Evolutionary conservation across 331 rosid species (phyloP), one percentile per base, ranked within the genome.

Genomic region (Malus hybrid): DNA sequence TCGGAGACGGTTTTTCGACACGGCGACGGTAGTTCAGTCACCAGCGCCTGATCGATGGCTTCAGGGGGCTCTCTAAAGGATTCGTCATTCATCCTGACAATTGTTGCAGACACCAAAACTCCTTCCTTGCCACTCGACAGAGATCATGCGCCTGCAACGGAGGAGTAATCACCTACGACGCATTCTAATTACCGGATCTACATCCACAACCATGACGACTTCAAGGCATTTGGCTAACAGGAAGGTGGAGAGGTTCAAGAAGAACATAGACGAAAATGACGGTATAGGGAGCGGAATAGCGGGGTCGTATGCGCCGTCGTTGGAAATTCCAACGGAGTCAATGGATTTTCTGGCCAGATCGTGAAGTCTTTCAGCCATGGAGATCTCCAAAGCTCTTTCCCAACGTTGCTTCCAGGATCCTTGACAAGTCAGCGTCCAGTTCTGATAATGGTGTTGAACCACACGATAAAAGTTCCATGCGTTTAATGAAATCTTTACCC

Each of bases 271-370:
- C 39, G 98, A 93, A 83, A 88, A 87, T 73, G 79, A 82, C 72
- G 80, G 82, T 68, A 80, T 91, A 48, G 75, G 81, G 12, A 82
- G 20, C 57, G 82, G 87, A 86, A 70, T 78, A 24, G 78, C 67
- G 16, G 46, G 28, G 63, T 83, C 93, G 33, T 75, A 86, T 71
- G 82, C 82, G 16, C 82, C 20, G 13, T 89, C 82, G 24, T 97
- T 93, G 24, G 97, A 93, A 19, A 93, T 96, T 32, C 98, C 98
- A 36, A 91, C 96, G 1, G 98, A 93, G 75, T 87, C 97, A 66
- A 93, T 93, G 98, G 97, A 93, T 90, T 93, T 89, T 82, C 93
- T 93, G 65, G 94, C 94, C 9, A 87, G 98, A 85, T 93, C 98
- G 65, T 93, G 98, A 97, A 93, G 98, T 66, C 90, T 93, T 68